These are phyloP conservation scores for Thelonectria blattea DNA, from an alignment of 2,329 filamentous ascomycete genomes.

Conservation along the genomic window DNA sequence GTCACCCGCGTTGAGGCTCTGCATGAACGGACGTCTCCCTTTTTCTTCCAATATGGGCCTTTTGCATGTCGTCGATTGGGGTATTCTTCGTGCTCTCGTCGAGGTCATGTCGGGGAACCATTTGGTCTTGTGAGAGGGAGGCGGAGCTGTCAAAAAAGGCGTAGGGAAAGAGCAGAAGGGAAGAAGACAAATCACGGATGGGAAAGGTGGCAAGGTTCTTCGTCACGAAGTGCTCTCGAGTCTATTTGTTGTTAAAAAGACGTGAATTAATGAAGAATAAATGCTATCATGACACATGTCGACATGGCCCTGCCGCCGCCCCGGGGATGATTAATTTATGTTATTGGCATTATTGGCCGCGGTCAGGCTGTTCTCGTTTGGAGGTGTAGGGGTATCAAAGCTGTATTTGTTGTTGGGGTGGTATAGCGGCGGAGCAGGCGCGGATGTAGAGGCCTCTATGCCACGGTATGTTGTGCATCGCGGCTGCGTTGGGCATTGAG, in stretches of 20 bases:
- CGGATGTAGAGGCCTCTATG: slow-evolving; percentile 8
- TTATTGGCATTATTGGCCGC: slow-evolving; percentile 28
- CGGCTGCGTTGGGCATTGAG: slow-evolving; percentile 16
- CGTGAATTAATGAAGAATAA: slow-evolving; percentile 40
- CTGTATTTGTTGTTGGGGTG: neutral
- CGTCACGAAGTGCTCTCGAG: slow-evolving; percentile 23
- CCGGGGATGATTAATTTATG: slow-evolving; percentile 27
- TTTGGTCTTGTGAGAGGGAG: slow-evolving; percentile 1
- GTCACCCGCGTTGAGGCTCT: neutral
- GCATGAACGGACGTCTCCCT: neutral
- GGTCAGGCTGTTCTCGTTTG: slow-evolving; percentile 25
- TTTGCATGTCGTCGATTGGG: neutral
- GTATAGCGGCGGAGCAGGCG: neutral
- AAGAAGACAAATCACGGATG: slow-evolving; percentile 16
- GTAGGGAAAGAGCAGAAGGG: neutral
- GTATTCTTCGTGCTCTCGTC: neutral
- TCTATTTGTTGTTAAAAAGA: slow-evolving; percentile 27
- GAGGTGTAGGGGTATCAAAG: slow-evolving; percentile 8
- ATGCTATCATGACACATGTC: slow-evolving; percentile 41
- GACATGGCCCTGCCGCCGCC: slow-evolving; percentile 26
- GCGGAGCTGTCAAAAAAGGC: slow-evolving; percentile 1
- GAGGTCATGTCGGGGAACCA: neutral
- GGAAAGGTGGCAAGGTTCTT: slow-evolving; percentile 3
- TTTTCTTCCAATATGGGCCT: neutral
- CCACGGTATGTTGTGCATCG: slow-evolving; percentile 11